These are phyloP conservation scores for Podosphaera aphanis DNA, from an alignment of 2,329 filamentous ascomycete species.

Conservation along the genomic window DNA sequence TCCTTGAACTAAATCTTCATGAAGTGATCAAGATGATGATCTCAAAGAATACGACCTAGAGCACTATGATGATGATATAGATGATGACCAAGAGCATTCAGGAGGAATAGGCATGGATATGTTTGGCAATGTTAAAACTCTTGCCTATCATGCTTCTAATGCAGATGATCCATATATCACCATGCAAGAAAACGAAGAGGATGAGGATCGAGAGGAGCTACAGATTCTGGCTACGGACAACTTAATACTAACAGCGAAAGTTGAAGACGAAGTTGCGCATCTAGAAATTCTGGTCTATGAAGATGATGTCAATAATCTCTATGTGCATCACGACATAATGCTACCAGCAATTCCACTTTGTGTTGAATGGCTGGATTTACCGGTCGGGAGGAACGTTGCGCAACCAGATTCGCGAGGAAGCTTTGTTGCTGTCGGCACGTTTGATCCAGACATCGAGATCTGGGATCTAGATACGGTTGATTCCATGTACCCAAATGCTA, in stretches of 20 bases:
- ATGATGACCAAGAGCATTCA: slow-evolving; percentile 33
- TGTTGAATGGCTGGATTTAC: slow-evolving; percentile 83
- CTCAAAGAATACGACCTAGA: slow-evolving; percentile 92
- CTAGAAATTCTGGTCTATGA: slow-evolving; percentile 96
- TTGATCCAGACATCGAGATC: slow-evolving; percentile 95
- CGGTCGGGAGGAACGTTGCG: slow-evolving; percentile 47
- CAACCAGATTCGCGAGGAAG: slow-evolving; percentile 52
- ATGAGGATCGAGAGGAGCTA: slow-evolving; percentile 79
- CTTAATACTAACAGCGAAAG: slow-evolving; percentile 70
- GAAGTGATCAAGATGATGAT: slow-evolving; percentile 49
- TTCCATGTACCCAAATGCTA: slow-evolving; percentile 94
- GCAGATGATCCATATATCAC: slow-evolving; percentile 95
- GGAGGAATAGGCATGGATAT: slow-evolving; percentile 54
- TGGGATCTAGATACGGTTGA: slow-evolving; percentile 95
- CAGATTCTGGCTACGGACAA: slow-evolving; percentile 88
- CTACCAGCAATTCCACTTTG: slow-evolving; percentile 86
- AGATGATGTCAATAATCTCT: slow-evolving; percentile 82
- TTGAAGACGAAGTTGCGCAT: slow-evolving; percentile 92
- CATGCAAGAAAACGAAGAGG: slow-evolving; percentile 40
- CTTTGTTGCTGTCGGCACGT: slow-evolving; percentile 85
- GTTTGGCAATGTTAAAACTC: slow-evolving; percentile 83
- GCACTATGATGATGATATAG: slow-evolving; percentile 72
- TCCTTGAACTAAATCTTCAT: slow-evolving; percentile 6
- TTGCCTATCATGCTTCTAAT: slow-evolving; percentile 85
- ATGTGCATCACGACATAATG: slow-evolving; percentile 99